Percentiles rank a stretch among this genome's conserved stretches.
phyloP scores from a whole-genome alignment of 2,329 filamentous ascomycete species.

The Clonostachys sp. region DNA sequence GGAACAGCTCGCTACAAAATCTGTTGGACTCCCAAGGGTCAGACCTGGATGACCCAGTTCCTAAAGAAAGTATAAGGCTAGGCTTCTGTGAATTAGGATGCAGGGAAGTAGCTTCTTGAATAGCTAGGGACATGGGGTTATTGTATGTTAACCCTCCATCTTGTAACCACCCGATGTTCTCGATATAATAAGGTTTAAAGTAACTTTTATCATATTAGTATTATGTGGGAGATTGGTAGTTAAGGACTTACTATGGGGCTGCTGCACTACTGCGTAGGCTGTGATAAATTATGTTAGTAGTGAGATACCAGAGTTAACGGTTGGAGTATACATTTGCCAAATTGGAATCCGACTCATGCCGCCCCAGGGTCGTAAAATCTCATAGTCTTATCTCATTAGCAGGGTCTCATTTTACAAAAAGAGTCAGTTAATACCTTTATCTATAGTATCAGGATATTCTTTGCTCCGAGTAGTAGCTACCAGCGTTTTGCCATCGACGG shows the following conservation, averaged over 20 bases:
- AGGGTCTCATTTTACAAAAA: no score
- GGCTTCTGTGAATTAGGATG: slow-evolving; percentile 1
- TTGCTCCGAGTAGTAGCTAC: no score
- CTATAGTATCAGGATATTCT: no score
- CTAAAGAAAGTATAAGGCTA: slow-evolving; percentile 3
- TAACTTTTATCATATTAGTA: background rate
- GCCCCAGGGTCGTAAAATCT: no score
- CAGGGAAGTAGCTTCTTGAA: slow-evolving; percentile 3
- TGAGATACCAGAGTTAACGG: no score
- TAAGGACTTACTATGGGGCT: slow-evolving; percentile 4
- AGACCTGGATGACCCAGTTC: slow-evolving; percentile 3
- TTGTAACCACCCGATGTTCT: slow-evolving; percentile 4
- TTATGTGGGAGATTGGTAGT: no score
- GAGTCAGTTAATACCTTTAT: no score
- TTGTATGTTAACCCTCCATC: slow-evolving; percentile 6
- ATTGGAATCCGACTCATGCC: no score
- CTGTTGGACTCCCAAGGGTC: background rate
- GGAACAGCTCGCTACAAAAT: no score
- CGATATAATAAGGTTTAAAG: slow-evolving; percentile 4
- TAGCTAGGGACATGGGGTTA: slow-evolving; percentile 2
- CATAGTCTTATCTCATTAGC: no score
- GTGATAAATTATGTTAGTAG: background rate
- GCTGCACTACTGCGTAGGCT: slow-evolving; percentile 3
- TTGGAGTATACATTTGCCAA: no score
- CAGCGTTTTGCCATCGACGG: no score